Conservation (phyloP, 805 yeast genomes). For the Metschnikowia peoriensis region DNA sequence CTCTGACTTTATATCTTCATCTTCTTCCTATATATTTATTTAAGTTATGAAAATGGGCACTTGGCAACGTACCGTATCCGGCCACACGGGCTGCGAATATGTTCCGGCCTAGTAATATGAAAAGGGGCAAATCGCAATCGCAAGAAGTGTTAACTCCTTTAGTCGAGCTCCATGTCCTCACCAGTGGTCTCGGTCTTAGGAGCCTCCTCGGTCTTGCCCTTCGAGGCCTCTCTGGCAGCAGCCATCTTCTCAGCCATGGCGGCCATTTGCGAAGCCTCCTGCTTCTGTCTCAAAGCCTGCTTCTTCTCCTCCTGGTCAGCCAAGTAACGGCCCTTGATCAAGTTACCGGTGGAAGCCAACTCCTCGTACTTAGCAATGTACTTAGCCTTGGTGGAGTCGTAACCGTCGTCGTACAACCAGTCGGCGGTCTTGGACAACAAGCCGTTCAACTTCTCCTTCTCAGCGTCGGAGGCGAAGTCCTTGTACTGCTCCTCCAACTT, state of each 20-base stretch:
- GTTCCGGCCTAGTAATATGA: too few relatives aligned
- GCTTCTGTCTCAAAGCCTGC: conserved; percentile 81
- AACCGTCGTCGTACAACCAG: conserved; percentile 98
- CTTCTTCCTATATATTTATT: too few relatives aligned
- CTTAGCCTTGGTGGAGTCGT: conserved; percentile 92
- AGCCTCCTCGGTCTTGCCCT: conserved; percentile 25
- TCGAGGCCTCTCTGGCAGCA: conserved; percentile 65
- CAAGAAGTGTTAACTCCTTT: neutral
- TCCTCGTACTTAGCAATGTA: conserved; percentile 98
- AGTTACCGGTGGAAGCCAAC: conserved; percentile 89
- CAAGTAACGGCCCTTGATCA: conserved; percentile 91
- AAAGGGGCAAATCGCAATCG: too few relatives aligned
- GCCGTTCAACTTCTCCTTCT: conserved; percentile 73
- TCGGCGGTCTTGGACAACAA: conserved; percentile 87
- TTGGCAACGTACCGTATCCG: too few relatives aligned
- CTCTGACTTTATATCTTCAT: too few relatives aligned
- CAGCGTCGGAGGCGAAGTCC: conserved; percentile 85
- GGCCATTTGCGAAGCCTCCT: conserved; percentile 82
- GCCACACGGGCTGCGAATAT: too few relatives aligned
- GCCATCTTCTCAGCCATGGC: conserved; percentile 81
- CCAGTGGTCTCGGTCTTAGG: conserved; percentile 18
- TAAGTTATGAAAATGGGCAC: too few relatives aligned
- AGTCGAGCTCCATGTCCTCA: conserved; percentile 23
- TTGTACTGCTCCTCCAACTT: conserved; percentile 91
- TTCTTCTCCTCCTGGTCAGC: conserved; percentile 94